Evolutionary conservation across 2,329 filamentous ascomycete species (phyloP), one percentile per base, ranked within the genome.

Genomic region (Blumeriella jaapii): DNA sequence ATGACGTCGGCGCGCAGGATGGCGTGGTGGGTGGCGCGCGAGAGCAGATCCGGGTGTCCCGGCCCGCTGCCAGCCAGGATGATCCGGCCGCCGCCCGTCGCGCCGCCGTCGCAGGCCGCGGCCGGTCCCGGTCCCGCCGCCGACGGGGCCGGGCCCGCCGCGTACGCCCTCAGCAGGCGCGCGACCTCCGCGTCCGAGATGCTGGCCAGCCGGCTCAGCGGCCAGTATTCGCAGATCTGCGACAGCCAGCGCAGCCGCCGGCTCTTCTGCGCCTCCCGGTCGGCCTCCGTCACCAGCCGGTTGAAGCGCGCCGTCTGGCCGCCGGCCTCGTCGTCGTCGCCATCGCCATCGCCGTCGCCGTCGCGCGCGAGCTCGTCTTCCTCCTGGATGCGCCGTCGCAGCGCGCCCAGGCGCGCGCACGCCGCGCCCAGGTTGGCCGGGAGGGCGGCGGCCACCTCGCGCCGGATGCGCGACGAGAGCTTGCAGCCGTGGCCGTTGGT

Each of bases 191-290:
- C 69, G 51, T 94, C 84, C 3, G 72, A 79, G 44, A 96, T 79
- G 25, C 70, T 68, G 6, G 86, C 85, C 1, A 98, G 70, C 12
- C 82, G 74, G 44, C 77, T 78, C 16, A 98, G 67, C 1, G 91
- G 87, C 91, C 91, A 98, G 61, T 98, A 98, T 63, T 98, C 91
- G 67, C 91, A 98, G 34, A 98, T 85, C 56, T 98, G 91, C 13
- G 82, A 75, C 1, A 98, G 67, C 91, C 91, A 98, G 39, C 91
- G 74, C 67, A 93, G 87, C 33, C 91, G 72, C 40, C 89, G 69
- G 14, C 73, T 86, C 55, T 85, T 85, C 11, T 76, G 73, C 3
- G 78, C 78, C 40, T 82, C 78, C 1, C 71, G 61, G 51, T 91
- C 84, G 28, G 78, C 74, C 29, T 83, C 78, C 0, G 69, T 73